Percentiles rank a stretch among this genome's conserved stretches.
phyloP scores from a whole-genome alignment of 306 rosid genomes.

The Herpetospermum pedunculosum region DNA sequence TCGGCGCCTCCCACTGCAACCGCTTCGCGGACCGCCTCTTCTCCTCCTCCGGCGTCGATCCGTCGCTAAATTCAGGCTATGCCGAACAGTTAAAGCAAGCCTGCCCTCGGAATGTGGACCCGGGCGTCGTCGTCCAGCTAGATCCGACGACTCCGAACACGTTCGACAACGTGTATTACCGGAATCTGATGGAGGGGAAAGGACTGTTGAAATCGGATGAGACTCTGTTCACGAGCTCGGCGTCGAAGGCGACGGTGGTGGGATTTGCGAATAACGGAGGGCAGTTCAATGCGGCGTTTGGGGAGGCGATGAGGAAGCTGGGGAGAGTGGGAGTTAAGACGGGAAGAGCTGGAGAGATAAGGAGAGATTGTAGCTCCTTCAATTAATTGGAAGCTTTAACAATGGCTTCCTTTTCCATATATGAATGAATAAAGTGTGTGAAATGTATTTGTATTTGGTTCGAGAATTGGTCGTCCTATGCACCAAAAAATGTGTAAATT shows the following conservation, averaged over 20 bases:
- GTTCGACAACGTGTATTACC: slow-evolving; percentile 54
- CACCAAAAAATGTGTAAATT: too few relatives aligned
- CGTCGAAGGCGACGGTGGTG: slow-evolving; percentile 28
- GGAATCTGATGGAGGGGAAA: slow-evolving; percentile 28
- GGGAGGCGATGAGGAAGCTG: slow-evolving; percentile 54
- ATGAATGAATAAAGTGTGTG: too few relatives aligned
- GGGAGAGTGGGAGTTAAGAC: slow-evolving; percentile 73
- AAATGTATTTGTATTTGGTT: too few relatives aligned
- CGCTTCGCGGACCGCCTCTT: slow-evolving; percentile 42
- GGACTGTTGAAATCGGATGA: slow-evolving; percentile 56
- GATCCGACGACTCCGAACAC: slow-evolving; percentile 33
- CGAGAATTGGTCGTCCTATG: too few relatives aligned
- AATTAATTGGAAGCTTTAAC: slow-evolving; percentile 21
- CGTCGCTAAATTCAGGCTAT: slow-evolving; percentile 37
- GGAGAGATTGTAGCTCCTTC: slow-evolving; percentile 47
- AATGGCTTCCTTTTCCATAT: too few relatives aligned
- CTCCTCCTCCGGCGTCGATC: slow-evolving; percentile 37
- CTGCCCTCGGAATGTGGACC: slow-evolving; percentile 43
- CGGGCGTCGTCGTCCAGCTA: slow-evolving; percentile 14
- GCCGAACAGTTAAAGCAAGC: slow-evolving; percentile 21
- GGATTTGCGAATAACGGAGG: slow-evolving; percentile 36
- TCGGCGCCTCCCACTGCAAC: slow-evolving; percentile 61
- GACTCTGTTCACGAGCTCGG: slow-evolving; percentile 32
- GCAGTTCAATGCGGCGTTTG: slow-evolving; percentile 42
- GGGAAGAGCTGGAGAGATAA: slow-evolving; percentile 41